A percentile compares a stretch with the other conserved stretches of the same genome.
Evolutionary conservation across 2,329 filamentous ascomycete genomes (phyloP).

Genomic region (Ambrosiella beaveri): DNA sequence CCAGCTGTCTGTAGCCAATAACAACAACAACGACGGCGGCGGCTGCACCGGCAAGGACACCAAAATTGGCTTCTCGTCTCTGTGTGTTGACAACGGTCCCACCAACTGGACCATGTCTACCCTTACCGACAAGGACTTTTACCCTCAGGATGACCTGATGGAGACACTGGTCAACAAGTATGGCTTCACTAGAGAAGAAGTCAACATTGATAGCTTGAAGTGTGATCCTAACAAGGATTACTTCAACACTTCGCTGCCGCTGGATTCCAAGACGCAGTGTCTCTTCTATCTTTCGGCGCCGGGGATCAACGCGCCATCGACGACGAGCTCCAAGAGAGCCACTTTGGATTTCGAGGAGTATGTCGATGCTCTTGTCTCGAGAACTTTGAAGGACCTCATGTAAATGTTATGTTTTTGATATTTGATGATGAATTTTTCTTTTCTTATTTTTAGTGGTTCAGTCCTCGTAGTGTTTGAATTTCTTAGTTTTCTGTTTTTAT

Average conservation of each 20-base stretch:
- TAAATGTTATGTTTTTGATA: background rate
- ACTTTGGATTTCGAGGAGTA: background rate
- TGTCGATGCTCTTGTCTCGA: background rate
- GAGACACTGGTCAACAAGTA: constrained; percentile 12
- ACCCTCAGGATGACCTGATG: constrained; percentile 8
- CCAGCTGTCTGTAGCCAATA: constrained; percentile 7
- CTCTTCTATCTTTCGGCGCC: constrained; percentile 7
- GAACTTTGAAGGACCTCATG: background rate
- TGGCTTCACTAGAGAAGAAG: constrained; percentile 7
- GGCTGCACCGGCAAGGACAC: background rate
- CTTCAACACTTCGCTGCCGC: constrained; percentile 2
- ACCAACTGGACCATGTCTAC: constrained; percentile 3
- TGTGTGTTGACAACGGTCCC: constrained; percentile 6
- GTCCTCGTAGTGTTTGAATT: too few relatives aligned
- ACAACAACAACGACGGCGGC: background rate
- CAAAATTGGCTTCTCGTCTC: constrained; percentile 4
- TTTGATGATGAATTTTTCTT: too few relatives aligned
- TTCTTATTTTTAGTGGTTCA: too few relatives aligned
- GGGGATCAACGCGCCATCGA: background rate
- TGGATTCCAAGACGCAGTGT: constrained; percentile 7
- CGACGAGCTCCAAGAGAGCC: background rate
- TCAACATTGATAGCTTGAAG: constrained; percentile 1
- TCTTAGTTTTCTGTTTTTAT: too few relatives aligned
- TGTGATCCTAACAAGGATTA: constrained; percentile 9
- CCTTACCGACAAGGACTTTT: constrained; percentile 6